Base-by-base conservation (phyloP, 805 yeast genomes). In the Priceomyces castillae region DNA sequence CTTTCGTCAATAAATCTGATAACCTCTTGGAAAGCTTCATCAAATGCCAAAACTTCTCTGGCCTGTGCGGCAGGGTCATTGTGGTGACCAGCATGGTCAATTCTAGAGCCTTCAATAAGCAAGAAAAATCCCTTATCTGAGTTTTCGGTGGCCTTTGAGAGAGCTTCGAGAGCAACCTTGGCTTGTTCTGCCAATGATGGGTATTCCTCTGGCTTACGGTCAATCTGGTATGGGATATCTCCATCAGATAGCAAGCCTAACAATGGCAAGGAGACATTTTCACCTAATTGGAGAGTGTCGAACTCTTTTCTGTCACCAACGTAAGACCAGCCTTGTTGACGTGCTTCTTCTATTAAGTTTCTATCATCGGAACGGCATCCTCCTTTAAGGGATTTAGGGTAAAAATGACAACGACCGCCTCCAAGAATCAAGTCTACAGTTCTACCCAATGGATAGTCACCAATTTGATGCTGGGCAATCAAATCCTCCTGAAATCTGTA, bases 41-140 rank as follows among this genome's bases (percentile, higher is more conserved):
- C 95, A 62, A 81, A 90, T 1, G 95, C 96, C 53, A 90, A 69
- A 3, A 88, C 92, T 65, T 90, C 97, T 57, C 90, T 76, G 4
- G 87, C 96, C 67, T 90, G 96, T 7, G 96, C 96, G 5, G 92
- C 92, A 9, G 97, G 92, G 61, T 90, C 97, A 58, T 90, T 90
- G 54, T 78, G 82, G 66, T 90, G 97, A 35, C 97, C 97, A 4
- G 96, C 96, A 59, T 90, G 97, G 65, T 90, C 97, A 56, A 90
- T 90, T 62, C 97, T 77, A 4, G 96, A 86, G 15, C 97, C 97
- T 70, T 90, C 97, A 41, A 90, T 80, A 62, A 90, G 61, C 46
- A 90, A 63, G 69, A 90, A 90, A 63, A 90, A 90, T 0, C 97
- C 97, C 51, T 84, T 65, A 15, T 88, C 94, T 2, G 86, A 77